Evolutionary conservation across 371 early-diverging fungal genomes (phyloP).

Genomic region (Sporodiniella umbellata): DNA sequence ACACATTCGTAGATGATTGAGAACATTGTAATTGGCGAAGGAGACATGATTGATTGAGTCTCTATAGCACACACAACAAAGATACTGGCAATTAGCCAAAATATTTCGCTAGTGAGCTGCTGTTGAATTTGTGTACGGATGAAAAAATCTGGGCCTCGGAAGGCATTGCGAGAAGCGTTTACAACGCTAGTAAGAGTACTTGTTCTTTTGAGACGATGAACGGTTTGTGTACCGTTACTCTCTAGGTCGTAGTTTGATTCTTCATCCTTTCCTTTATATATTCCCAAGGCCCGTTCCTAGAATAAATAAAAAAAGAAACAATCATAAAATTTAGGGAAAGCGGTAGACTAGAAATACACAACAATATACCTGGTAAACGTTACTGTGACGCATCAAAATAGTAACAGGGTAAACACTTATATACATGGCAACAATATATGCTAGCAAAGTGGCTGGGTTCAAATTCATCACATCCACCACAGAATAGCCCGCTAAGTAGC

Average conservation of each 20-base stretch:
- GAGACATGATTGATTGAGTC: slow-evolving; percentile 26
- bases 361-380: slow-evolving; percentile 31
- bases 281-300: slow-evolving; percentile 50
- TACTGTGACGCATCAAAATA: slow-evolving; percentile 39
- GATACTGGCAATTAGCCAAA: slow-evolving; percentile 41
- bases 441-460: slow-evolving; percentile 28
- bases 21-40: slow-evolving; percentile 35
- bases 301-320: not conserved
- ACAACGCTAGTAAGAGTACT: slow-evolving; percentile 37
- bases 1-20: slow-evolving; percentile 49
- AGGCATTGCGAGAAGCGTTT: slow-evolving; percentile 27
- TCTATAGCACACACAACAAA: slow-evolving; percentile 36
- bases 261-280: slow-evolving; percentile 31
- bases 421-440: slow-evolving; percentile 37
- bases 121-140: slow-evolving; percentile 45
- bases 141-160: slow-evolving; percentile 45
- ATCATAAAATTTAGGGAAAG: not conserved
- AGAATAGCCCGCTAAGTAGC: slow-evolving; percentile 24
- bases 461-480: slow-evolving; percentile 25
- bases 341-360: too few species aligned
- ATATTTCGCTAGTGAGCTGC: slow-evolving; percentile 45
- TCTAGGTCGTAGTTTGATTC: slow-evolving; percentile 12
- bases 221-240: not conserved
- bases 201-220: slow-evolving; percentile 28
- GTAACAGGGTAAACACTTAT: slow-evolving; percentile 38